Percentiles rank a stretch among this genome's conserved stretches.
Evolutionary conservation across 495 filamentous ascomycete genomes (phyloP).

Genomic region (Aspergillus sclerotioniger): DNA sequence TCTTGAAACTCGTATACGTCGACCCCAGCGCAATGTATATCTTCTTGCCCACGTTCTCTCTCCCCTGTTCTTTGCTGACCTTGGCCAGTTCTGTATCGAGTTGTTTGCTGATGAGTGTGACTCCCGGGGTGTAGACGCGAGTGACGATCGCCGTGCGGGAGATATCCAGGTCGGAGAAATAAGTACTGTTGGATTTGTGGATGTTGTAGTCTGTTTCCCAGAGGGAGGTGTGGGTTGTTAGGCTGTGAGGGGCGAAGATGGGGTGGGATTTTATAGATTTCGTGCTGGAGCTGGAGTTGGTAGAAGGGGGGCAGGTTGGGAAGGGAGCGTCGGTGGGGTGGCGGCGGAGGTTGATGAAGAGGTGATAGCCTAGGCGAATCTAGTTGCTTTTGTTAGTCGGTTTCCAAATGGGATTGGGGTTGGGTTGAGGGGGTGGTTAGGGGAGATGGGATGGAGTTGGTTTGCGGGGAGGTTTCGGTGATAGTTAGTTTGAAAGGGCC

Average conservation of each 20-base stretch:
- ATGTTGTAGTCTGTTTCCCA: slow-evolving; percentile 66
- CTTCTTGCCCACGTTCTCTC: slow-evolving; percentile 37
- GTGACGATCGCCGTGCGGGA: slow-evolving; percentile 62
- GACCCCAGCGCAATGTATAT: slow-evolving; percentile 61
- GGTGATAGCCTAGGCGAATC: slow-evolving; percentile 51
- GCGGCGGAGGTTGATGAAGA: slow-evolving; percentile 51
- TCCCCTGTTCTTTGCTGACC: slow-evolving; percentile 39
- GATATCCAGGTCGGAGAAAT: slow-evolving; percentile 72
- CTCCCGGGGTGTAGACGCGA: slow-evolving; percentile 57
- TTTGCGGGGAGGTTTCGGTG: too few species aligned
- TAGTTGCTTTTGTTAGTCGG: slow-evolving; percentile 13
- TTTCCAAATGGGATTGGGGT: too few species aligned
- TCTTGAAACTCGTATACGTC: slow-evolving; percentile 63
- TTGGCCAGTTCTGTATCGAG: slow-evolving; percentile 40
- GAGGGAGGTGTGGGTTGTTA: slow-evolving; percentile 51
- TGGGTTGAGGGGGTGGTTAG: slow-evolving; percentile 18
- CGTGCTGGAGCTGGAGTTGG: slow-evolving; percentile 17
- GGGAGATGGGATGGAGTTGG: slow-evolving; percentile 16
- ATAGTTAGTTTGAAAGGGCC: too few species aligned
- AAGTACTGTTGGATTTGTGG: slow-evolving; percentile 74
- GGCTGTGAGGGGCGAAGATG: slow-evolving; percentile 56
- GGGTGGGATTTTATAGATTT: slow-evolving; percentile 43
- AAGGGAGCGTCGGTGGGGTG: slow-evolving; percentile 37
- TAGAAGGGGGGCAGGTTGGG: slow-evolving; percentile 30
- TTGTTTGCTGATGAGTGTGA: slow-evolving; percentile 48